phyloP scores from a whole-genome alignment of 2,329 filamentous ascomycete species.

The Ceratocystis diversiconidia region DNA sequence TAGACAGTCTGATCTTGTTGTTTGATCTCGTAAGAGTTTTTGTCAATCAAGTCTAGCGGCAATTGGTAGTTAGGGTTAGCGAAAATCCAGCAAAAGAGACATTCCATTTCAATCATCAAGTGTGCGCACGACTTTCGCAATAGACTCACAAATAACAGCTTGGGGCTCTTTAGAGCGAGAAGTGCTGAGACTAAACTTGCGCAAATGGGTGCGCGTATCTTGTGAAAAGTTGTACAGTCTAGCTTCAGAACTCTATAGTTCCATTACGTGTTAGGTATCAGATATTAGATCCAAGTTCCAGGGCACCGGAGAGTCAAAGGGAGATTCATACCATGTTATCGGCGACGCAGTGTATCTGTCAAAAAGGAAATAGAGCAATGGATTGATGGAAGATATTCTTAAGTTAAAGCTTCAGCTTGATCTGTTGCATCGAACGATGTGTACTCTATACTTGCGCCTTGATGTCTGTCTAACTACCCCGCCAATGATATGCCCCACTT shows the following conservation, averaged over 20 bases:
- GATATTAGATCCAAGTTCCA: neutral
- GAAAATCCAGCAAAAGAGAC: neutral
- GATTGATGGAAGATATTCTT: neutral
- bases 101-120: neutral
- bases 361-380: neutral
- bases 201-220: slow-evolving; percentile 76
- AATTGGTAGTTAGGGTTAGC: slow-evolving; percentile 8
- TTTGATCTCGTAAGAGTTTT: slow-evolving; percentile 76
- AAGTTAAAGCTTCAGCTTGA: neutral
- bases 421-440: neutral
- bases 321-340: neutral
- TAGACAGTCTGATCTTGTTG: slow-evolving; percentile 67
- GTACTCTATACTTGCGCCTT: neutral
- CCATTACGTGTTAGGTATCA: neutral
- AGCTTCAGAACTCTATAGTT: slow-evolving; percentile 56
- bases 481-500: slow-evolving; percentile 1
- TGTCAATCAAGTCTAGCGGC: slow-evolving; percentile 73
- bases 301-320: neutral
- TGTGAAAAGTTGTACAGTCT: slow-evolving; percentile 84
- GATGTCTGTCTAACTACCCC: neutral
- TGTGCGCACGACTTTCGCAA: neutral
- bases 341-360: neutral
- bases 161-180: slow-evolving; percentile 76
- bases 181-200: slow-evolving; percentile 86
- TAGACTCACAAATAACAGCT: slow-evolving; percentile 74